Base-by-base conservation (phyloP, 1,139 yeast genomes). In the Geotrichum histeridarum region DNA sequence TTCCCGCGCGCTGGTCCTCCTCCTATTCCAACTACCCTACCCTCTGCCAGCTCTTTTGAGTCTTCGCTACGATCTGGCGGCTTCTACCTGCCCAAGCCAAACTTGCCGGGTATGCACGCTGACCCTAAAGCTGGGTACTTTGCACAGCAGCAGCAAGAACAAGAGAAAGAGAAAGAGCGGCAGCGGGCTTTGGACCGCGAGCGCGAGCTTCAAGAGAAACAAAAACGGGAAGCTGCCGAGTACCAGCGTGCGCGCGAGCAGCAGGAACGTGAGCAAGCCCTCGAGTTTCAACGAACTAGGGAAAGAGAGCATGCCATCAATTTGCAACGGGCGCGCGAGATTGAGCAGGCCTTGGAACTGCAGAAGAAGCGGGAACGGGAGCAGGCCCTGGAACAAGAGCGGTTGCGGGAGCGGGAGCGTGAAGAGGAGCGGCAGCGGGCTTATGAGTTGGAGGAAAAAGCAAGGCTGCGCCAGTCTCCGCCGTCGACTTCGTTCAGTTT, bases 41-140 rank as follows among this genome's bases (percentile, higher is more conserved):
- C 51, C 4, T 33, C 55, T 11, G 50, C 48, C 4, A 42, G 39
- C 8, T 30, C 51, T 33, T 42, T 49, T 45, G 53, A 45, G 32
- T 17, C 56, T 1, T 15, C 31, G 27, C 5, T 43, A 2, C 15
- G 50, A 6, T 12, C 38, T 27, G 53, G 53, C 5, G 27, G 27
- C 7, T 53, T 18, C 22, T 49, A 48, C 36, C 30, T 53, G 39
- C 55, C 54, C 7, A 45, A 43, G 41, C 56, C 50, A 3, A 47
- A 43, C 15, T 12, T 54, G 1, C 48, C 56, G 2, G 32, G 43
- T 15, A 14, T 41, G 43, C 43, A 15, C 27, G 27, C 7, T 31
- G 35, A 42, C 27, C 1, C 35, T 1, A n/a, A n/a, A 27, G 27
- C 11, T 8, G 36, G 18, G 8, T 42, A 5, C 27, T 42, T 8